These are phyloP conservation scores for Trypanosoma melophagium DNA, from an alignment of 208 protist species.

Conservation along the genomic window DNA sequence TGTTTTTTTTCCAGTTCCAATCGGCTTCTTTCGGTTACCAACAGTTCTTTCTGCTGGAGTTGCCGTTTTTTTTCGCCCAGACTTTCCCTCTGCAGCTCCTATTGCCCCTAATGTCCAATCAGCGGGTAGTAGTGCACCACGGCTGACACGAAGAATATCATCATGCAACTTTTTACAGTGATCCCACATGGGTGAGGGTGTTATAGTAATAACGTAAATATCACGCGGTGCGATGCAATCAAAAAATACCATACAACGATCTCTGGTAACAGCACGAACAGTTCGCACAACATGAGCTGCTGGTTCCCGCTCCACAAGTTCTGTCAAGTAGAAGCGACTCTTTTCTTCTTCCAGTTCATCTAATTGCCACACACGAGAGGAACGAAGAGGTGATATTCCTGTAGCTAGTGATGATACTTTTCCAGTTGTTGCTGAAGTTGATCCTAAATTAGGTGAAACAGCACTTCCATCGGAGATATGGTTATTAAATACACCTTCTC, in stretches of 20 bases:
- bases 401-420: background rate
- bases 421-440: background rate
- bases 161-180: conserved; percentile 57
- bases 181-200: conserved; percentile 28
- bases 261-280: conserved; percentile 63
- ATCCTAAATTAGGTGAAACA: conserved; percentile 1
- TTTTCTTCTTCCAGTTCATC: conserved; percentile 68
- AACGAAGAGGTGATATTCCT: background rate
- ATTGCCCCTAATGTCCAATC: background rate
- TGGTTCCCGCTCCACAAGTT: conserved; percentile 80
- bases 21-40: background rate
- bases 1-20: background rate
- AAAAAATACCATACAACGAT: conserved; percentile 85
- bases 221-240: conserved; percentile 61
- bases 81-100: too few relatives aligned
- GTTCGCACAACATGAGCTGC: conserved; percentile 69
- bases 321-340: conserved; percentile 58
- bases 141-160: conserved; percentile 59
- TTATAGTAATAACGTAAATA: conserved; percentile 59
- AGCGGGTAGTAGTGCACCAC: conserved; percentile 61
- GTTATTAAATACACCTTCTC: background rate
- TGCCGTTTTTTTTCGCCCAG: background rate
- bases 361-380: conserved; percentile 62
- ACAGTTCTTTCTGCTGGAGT: conserved; percentile 10
- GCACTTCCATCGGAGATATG: background rate